A percentile compares a stretch with the other conserved stretches of the same genome.
Conservation (phyloP, 1,284 basidiomycete species). For the Phenoliferia sp. region DNA sequence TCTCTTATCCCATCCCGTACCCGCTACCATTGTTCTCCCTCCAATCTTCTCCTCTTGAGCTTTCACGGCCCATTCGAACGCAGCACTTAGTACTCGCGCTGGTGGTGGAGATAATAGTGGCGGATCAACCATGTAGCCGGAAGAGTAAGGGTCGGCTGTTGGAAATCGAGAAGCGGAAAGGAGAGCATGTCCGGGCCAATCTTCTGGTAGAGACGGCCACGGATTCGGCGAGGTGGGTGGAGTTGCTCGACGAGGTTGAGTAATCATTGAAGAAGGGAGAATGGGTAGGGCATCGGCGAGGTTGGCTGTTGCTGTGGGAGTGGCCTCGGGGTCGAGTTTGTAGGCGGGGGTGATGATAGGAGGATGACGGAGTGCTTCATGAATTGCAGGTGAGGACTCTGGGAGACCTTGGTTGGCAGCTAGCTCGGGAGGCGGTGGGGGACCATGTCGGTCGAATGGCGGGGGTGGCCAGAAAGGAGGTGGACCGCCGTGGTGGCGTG, state of each 20-base stretch:
- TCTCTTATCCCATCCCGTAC: constrained; percentile 4
- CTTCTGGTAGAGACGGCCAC: constrained; percentile 7
- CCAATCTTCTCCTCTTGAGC: not conserved
- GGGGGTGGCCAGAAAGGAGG: not conserved
- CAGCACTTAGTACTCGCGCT: constrained; percentile 12
- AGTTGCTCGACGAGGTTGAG: constrained; percentile 13
- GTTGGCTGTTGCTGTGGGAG: not conserved
- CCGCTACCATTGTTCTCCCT: not conserved
- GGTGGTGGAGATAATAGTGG: constrained; percentile 9
- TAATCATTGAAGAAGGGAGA: constrained; percentile 3
- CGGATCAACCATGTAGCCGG: constrained; percentile 6
- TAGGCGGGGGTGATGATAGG: not conserved
- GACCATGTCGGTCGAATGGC: not conserved
- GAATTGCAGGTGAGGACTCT: too few species aligned
- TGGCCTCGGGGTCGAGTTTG: not conserved
- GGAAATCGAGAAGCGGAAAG: constrained; percentile 14
- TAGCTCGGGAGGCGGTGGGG: constrained; percentile 1
- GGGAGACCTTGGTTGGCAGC: not conserved
- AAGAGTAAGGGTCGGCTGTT: not conserved
- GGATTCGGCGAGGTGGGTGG: constrained; percentile 20
- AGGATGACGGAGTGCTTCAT: not conserved
- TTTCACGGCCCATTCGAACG: constrained; percentile 22
- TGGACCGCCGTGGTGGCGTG: constrained; percentile 1
- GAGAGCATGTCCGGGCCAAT: not conserved
- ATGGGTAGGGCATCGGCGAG: not conserved